Percentiles rank a stretch among this genome's conserved stretches.
phyloP scores from a whole-genome alignment of 2,329 filamentous ascomycete genomes.

The Aureobasidium mangrovei region DNA sequence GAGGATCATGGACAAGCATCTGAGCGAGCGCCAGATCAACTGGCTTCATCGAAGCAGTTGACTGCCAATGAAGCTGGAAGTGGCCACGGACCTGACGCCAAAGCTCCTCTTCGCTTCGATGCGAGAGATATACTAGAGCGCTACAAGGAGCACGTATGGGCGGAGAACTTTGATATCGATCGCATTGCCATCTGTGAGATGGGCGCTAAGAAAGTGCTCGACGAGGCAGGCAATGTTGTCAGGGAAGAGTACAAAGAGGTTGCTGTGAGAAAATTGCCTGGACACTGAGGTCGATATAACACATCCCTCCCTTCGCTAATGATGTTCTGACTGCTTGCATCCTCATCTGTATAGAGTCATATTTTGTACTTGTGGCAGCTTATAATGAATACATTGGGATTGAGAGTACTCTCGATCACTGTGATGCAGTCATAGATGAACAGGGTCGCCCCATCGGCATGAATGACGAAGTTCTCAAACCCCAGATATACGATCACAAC shows the following conservation, averaged over 20 bases:
- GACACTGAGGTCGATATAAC: too few relatives aligned
- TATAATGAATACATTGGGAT: too few relatives aligned
- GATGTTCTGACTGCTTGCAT: too few relatives aligned
- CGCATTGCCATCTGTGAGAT: slow-evolving; percentile 74
- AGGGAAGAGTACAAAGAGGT: slow-evolving; percentile 47
- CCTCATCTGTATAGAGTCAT: too few relatives aligned
- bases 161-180: slow-evolving; percentile 57
- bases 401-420: too few relatives aligned
- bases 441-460: neutral
- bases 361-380: too few relatives aligned
- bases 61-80: neutral
- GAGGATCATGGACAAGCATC: too few relatives aligned
- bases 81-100: neutral
- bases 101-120: slow-evolving; percentile 31
- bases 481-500: neutral
- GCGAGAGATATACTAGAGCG: slow-evolving; percentile 37
- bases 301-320: too few relatives aligned
- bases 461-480: slow-evolving; percentile 3
- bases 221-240: slow-evolving; percentile 39
- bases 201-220: slow-evolving; percentile 63
- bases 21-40: neutral
- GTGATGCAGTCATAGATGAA: too few relatives aligned
- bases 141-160: slow-evolving; percentile 63
- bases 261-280: slow-evolving; percentile 18
- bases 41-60: neutral